Conservation (phyloP, 129 eudicot species). For the Centaurea solstitialis region DNA sequence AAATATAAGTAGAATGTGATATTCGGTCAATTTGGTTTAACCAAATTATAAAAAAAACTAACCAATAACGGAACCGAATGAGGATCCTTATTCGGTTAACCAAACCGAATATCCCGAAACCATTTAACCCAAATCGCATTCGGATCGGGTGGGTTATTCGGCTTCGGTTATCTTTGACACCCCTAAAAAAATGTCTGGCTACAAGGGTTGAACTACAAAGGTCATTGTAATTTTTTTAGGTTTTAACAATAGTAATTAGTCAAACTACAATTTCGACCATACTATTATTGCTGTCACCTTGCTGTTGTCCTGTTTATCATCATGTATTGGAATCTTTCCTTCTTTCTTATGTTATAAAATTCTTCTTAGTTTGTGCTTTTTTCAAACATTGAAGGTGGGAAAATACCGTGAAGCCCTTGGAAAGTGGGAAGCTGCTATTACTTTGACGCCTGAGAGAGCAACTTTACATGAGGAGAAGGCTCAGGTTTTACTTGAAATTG, state of each 20-base stretch:
- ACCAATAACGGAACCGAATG: too few species aligned
- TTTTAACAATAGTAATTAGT: too few species aligned
- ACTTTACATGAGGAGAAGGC: constrained; percentile 85
- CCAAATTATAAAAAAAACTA: too few species aligned
- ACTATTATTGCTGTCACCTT: background rate
- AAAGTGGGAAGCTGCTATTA: constrained; percentile 90
- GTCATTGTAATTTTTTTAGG: background rate
- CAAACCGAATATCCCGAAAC: too few species aligned
- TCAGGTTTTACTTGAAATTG: constrained; percentile 81
- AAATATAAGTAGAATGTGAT: too few species aligned
- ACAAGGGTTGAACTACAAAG: background rate
- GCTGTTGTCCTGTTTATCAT: background rate
- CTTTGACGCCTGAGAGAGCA: constrained; percentile 70
- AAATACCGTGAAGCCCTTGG: constrained; percentile 85
- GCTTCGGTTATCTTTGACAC: too few species aligned
- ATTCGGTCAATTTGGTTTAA: too few species aligned
- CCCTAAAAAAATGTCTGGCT: background rate
- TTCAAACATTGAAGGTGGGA: constrained; percentile 54
- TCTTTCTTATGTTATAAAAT: background rate
- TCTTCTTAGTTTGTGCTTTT: constrained; percentile 2
- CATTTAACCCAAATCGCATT: too few species aligned
- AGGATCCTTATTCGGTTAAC: too few species aligned
- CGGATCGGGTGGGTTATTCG: too few species aligned
- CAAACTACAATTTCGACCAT: background rate
- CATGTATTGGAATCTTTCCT: background rate